Base-by-base conservation (phyloP, 2,329 filamentous ascomycete genomes). In the Nigrospora sphaerica region DNA sequence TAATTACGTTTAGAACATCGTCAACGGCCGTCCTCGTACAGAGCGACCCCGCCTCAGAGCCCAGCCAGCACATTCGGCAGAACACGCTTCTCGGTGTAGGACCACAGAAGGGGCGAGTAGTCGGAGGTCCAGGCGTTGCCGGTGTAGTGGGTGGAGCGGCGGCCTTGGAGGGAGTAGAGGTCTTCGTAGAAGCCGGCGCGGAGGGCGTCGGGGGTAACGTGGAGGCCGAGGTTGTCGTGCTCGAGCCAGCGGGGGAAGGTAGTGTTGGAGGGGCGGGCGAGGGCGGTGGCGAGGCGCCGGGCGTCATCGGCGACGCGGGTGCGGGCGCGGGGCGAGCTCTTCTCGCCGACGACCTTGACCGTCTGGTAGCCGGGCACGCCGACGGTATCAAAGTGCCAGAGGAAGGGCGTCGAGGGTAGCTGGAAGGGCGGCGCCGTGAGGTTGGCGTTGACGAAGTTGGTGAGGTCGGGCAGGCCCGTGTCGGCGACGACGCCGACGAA, bases 71-170 rank as follows among this genome's bases (percentile, higher is more conserved):
- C 46, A 49, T 56, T 59, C 1, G 60, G 58, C 14, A 64, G 32
- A 10, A 64, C 35, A 1, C 55, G 43, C 38, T 51, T 32, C 43
- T 64, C 57, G 42, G 62, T 64, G 47, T 57, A 64, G 18, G 56
- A 55, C 64, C 64, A 67, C 12, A 67, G 35, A 6, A 61, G 54
- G 1, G 62, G 56, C 35, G 60, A 54, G 42, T 64, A 64, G 43
- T 66, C 59, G 16, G 53, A 54, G 6, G 57, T 46, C 46, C 58
- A 67, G 2, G 62, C 58, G 3, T 53, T 65, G 0, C 65, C 68
- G 0, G 69, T 68, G 45, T 64, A 71, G 54, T 59, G 72, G 2
- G 68, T 73, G n/a, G 57, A 62, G 11, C 58, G 53, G 32, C 57
- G 50, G 3, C 68, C 68, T 54, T 72, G 67, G 18, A 71, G 54